phyloP scores from a whole-genome alignment of 495 filamentous ascomycete genomes.

The Neurospora sp. region DNA sequence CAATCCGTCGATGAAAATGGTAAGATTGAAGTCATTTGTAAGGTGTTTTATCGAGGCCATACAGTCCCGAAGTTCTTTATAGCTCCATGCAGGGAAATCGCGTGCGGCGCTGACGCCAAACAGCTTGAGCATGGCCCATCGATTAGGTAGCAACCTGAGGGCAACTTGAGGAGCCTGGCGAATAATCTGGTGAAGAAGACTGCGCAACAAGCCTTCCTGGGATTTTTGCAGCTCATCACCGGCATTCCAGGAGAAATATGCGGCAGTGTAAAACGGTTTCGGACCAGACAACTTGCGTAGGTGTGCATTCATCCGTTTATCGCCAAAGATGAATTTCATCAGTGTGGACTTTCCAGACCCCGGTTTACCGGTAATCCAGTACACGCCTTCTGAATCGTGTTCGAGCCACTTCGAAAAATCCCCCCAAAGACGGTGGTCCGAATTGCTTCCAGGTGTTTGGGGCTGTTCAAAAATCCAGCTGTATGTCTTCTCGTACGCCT shows the following conservation, averaged over 20 bases:
- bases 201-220: conserved; percentile 28
- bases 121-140: not conserved
- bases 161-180: conserved; percentile 14
- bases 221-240: conserved; percentile 27
- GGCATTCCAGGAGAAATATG: conserved; percentile 33
- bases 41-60: not conserved
- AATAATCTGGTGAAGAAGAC: conserved; percentile 24
- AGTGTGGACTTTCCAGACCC: conserved; percentile 5
- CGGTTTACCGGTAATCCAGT: conserved; percentile 2
- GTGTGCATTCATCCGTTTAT: not conserved
- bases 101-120: not conserved
- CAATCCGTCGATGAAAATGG: conserved; percentile 35
- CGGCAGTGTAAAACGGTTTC: conserved; percentile 9
- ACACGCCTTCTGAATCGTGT: not conserved
- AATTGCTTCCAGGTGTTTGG: not conserved
- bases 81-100: not conserved
- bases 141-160: conserved; percentile 10
- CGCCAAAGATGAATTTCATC: not conserved
- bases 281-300: not conserved
- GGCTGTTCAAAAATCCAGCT: not conserved
- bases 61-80: not conserved
- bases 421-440: not conserved
- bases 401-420: not conserved
- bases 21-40: conserved; percentile 8
- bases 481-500: not conserved